These are phyloP conservation scores for Aspergillus sp. DNA, from an alignment of 2,329 filamentous ascomycete genomes.

Conservation along the genomic window DNA sequence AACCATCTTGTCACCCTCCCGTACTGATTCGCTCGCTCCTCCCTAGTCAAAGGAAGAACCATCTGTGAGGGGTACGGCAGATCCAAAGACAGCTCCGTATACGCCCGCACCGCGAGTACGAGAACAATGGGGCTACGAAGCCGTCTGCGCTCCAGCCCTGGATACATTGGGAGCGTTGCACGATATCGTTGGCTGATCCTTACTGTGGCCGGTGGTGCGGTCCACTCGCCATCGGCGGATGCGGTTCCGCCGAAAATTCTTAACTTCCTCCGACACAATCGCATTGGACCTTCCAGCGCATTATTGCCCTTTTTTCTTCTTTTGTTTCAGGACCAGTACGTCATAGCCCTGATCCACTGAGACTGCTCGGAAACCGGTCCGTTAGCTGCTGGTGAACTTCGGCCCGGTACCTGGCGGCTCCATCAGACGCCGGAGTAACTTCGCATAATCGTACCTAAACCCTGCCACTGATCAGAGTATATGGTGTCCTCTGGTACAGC, in stretches of 20 bases:
- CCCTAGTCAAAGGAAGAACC: no score
- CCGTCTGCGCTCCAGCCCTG: neutral
- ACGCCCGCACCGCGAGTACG: no score
- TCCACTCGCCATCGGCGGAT: constrained; percentile 6
- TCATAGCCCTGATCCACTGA: neutral
- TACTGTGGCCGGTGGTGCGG: constrained; percentile 9
- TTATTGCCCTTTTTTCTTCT: neutral
- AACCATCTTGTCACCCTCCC: no score
- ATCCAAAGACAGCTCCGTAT: no score
- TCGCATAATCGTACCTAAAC: no score
- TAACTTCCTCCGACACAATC: constrained; percentile 3
- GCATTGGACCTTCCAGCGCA: neutral
- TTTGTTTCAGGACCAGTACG: neutral
- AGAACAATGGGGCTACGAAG: no score
- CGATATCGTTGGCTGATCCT: constrained; percentile 9
- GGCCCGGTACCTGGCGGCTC: neutral
- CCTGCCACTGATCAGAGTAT: no score
- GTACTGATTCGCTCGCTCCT: no score
- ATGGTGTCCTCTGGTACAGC: no score
- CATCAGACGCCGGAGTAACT: no score
- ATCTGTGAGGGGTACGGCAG: no score
- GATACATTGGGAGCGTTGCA: neutral
- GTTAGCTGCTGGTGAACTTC: neutral
- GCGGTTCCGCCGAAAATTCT: constrained; percentile 12
- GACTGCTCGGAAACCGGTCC: neutral